Evolutionary conservation across 345 rosid genomes (phyloP).

Genomic region (Melastoma malabathricum): DNA sequence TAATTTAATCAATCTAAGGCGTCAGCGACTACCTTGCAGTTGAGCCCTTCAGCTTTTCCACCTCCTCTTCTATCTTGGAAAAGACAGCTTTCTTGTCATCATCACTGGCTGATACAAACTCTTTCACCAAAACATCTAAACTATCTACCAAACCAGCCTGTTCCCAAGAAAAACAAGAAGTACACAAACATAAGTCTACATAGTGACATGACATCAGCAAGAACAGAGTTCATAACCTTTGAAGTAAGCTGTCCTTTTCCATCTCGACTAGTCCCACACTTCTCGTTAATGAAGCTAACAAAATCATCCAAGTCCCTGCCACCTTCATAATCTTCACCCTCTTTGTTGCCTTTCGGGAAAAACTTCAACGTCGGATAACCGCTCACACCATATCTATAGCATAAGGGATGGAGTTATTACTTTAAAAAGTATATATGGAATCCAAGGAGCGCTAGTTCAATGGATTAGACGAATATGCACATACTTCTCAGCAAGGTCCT

Average conservation of each 20-base stretch:
- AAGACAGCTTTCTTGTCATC: constrained; percentile 64
- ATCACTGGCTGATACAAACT: constrained; percentile 54
- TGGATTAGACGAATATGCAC: constrained; percentile 6
- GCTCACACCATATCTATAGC: constrained; percentile 67
- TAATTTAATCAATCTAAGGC: background rate
- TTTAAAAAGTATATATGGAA: background rate
- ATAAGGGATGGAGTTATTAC: background rate
- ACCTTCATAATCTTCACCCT: constrained; percentile 83
- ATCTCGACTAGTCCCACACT: constrained; percentile 73
- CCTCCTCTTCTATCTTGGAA: constrained; percentile 64
- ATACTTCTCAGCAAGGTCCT: constrained; percentile 71
- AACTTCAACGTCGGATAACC: constrained; percentile 89
- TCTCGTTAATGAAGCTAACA: constrained; percentile 76
- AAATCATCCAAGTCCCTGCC: constrained; percentile 88
- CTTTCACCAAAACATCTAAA: constrained; percentile 70
- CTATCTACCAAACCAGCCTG: constrained; percentile 86
- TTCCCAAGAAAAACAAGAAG: background rate
- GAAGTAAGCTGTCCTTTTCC: constrained; percentile 76
- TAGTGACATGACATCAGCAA: background rate
- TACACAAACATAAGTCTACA: background rate
- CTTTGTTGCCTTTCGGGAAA: constrained; percentile 87
- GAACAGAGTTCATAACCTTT: constrained; percentile 22
- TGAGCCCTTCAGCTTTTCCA: constrained; percentile 56
- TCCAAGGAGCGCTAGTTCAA: background rate
- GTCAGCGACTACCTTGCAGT: constrained; percentile 33